Evolutionary conservation across 352 stramenopile species (phyloP).

Genomic region (Phytophthora agathidicida): DNA sequence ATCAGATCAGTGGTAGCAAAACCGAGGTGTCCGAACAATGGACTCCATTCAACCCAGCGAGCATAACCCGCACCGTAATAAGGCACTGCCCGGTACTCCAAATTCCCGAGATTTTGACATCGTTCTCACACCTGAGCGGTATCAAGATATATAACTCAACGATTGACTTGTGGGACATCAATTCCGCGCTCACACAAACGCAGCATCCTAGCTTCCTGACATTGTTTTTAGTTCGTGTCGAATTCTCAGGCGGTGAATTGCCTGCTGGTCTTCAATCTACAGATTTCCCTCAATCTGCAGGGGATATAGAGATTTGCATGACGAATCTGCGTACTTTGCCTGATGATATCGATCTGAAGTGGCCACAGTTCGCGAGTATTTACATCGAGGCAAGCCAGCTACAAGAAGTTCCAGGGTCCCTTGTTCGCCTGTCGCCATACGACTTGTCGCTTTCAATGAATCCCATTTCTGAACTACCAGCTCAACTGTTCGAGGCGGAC

Average conservation of each 20-base stretch:
- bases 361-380: constrained; percentile 22
- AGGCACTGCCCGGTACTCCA: constrained; percentile 19
- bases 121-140: constrained; percentile 10
- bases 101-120: constrained; percentile 6
- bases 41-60: constrained; percentile 13
- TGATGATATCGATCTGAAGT: constrained; percentile 37
- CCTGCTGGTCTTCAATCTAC: constrained; percentile 33
- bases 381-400: constrained; percentile 26
- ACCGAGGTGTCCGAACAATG: constrained; percentile 6
- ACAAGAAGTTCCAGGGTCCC: constrained; percentile 7
- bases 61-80: constrained; percentile 10
- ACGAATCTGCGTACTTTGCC: constrained; percentile 43
- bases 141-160: constrained; percentile 38
- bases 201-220: constrained; percentile 38
- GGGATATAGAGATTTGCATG: constrained; percentile 38
- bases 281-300: constrained; percentile 34
- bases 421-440: constrained; percentile 14
- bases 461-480: constrained; percentile 14
- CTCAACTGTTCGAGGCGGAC: constrained; percentile 18
- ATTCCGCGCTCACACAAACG: constrained; percentile 27
- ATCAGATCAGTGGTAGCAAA: constrained; percentile 5
- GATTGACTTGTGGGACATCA: constrained; percentile 17
- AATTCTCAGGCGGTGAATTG: constrained; percentile 30
- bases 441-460: constrained; percentile 25
- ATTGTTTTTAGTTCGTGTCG: constrained; percentile 38